These are phyloP conservation scores for Dictyostelium brefeldianum DNA, from an alignment of 78 protist species.

Conservation along the genomic window DNA sequence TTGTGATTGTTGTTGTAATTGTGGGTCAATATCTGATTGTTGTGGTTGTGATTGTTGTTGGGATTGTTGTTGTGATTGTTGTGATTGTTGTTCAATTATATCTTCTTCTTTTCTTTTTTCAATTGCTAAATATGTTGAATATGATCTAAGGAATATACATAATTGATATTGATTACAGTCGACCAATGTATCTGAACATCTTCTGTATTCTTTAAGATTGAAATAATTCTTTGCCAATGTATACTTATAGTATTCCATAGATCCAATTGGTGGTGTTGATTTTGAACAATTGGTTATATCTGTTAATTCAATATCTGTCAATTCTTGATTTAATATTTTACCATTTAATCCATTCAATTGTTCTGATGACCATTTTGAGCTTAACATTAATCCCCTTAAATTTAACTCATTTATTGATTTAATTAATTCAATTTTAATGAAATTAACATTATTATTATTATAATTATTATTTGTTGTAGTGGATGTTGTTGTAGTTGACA, in stretches of 20 bases:
- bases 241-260: constrained; percentile 38
- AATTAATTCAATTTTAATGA: constrained; percentile 38
- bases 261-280: constrained; percentile 26
- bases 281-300: background rate
- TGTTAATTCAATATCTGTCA: background rate
- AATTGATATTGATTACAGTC: constrained; percentile 5
- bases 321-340: background rate
- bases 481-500: no score
- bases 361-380: constrained; percentile 75
- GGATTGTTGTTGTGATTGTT: constrained; percentile 14
- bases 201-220: constrained; percentile 70
- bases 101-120: constrained; percentile 72
- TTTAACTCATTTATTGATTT: constrained; percentile 57
- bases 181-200: constrained; percentile 42
- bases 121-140: constrained; percentile 58
- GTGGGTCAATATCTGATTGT: background rate
- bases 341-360: constrained; percentile 50
- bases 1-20: background rate
- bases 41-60: background rate
- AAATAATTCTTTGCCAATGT: constrained; percentile 72
- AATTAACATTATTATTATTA: background rate
- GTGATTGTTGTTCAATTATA: constrained; percentile 1
- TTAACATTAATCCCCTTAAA: constrained; percentile 36
- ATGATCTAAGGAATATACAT: constrained; percentile 31
- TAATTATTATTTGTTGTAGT: background rate